Evolutionary conservation across 106 monocot genomes (phyloP).

Genomic region (Dioscorea zingiberensis): DNA sequence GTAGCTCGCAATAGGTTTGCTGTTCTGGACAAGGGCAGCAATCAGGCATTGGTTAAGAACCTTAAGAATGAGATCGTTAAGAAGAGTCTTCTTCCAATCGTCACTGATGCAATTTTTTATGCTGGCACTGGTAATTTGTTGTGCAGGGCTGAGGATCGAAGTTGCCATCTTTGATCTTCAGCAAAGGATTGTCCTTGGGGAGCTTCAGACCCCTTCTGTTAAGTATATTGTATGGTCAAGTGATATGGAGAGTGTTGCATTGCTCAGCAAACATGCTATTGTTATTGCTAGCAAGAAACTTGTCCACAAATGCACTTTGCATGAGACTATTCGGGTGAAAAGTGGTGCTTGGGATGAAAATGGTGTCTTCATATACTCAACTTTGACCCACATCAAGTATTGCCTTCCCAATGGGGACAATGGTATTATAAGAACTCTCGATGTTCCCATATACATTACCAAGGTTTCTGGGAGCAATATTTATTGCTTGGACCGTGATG

Average conservation of each 20-base stretch:
- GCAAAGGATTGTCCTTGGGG: constrained; percentile 28
- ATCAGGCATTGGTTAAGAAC: constrained; percentile 49
- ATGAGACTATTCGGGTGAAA: constrained; percentile 66
- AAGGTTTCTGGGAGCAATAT: constrained; percentile 39
- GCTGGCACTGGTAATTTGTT: constrained; percentile 58
- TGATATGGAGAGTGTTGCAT: constrained; percentile 39
- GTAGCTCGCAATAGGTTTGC: constrained; percentile 62
- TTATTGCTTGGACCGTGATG: constrained; percentile 38
- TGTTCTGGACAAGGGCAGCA: constrained; percentile 49
- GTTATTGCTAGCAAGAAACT: constrained; percentile 44
- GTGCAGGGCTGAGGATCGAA: constrained; percentile 52
- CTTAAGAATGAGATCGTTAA: constrained; percentile 61
- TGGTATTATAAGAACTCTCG: constrained; percentile 58
- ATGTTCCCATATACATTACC: constrained; percentile 55
- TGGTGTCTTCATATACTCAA: constrained; percentile 43
- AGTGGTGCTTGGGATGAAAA: constrained; percentile 75
- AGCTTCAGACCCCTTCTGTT: constrained; percentile 26
- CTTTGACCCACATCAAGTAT: constrained; percentile 43
- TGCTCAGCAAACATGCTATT: constrained; percentile 38
- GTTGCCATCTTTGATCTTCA: constrained; percentile 42
- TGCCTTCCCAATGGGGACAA: constrained; percentile 55
- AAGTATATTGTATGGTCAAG: constrained; percentile 39
- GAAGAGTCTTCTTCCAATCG: constrained; percentile 47
- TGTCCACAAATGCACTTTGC: constrained; percentile 45
- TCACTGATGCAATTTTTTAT: constrained; percentile 52